Conservation (phyloP, 768 basidiomycete species). For the Podaxis rugospora region DNA sequence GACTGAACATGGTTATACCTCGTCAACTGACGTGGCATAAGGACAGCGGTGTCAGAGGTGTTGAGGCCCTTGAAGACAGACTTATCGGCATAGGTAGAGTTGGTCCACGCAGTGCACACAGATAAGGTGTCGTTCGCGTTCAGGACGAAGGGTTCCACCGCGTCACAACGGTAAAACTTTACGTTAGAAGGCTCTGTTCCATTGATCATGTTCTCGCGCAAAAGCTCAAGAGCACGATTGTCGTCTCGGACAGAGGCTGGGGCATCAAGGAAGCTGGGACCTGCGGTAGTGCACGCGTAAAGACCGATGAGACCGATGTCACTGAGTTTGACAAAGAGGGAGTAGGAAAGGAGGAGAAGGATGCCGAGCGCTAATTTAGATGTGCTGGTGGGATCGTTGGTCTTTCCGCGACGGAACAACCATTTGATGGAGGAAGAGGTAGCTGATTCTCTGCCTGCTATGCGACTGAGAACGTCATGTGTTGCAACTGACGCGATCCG, state of each 20-base stretch:
- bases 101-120: conserved; percentile 19
- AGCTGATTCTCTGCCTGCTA: conserved; percentile 15
- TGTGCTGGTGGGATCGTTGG: conserved; percentile 14
- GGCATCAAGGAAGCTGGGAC: conserved; percentile 11
- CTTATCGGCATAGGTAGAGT: conserved; percentile 19
- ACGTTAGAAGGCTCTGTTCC: not conserved
- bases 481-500: conserved; percentile 18
- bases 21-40: conserved; percentile 17
- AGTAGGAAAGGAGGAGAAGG: conserved; percentile 15
- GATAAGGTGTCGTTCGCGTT: conserved; percentile 9
- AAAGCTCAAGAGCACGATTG: conserved; percentile 8
- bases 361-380: conserved; percentile 12
- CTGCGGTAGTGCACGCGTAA: conserved; percentile 9
- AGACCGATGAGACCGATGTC: not conserved
- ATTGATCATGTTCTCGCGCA: not conserved
- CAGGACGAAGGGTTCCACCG: not conserved
- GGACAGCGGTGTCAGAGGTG: conserved; percentile 19
- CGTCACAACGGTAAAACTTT: not conserved
- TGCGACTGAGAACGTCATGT: conserved; percentile 20
- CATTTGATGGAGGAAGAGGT: conserved; percentile 15
- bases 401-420: conserved; percentile 15
- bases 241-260: conserved; percentile 16
- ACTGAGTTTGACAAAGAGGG: not conserved
- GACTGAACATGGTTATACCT: not conserved
- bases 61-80: conserved; percentile 16